These are phyloP conservation scores for Vigna nakashimae DNA, from an alignment of 306 rosid species.

Conservation along the genomic window DNA sequence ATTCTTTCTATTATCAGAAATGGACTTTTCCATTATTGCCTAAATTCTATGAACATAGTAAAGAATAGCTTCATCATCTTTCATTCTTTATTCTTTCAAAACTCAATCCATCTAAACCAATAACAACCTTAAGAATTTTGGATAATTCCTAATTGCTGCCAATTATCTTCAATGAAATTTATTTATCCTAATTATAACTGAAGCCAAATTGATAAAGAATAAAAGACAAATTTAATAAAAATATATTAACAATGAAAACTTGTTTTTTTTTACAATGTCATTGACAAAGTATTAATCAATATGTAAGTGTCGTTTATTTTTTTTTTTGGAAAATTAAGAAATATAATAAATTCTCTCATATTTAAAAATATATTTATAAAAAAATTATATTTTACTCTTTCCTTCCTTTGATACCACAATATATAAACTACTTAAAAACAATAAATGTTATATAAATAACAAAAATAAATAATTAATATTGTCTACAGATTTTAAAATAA, in stretches of 20 bases:
- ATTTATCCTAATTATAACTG: neutral
- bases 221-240: neutral
- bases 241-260: neutral
- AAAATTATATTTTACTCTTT: no score
- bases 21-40: neutral
- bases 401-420: no score
- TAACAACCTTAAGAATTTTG: neutral
- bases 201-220: neutral
- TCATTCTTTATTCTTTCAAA: constrained; percentile 9
- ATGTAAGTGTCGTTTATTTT: no score
- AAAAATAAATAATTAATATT: no score
- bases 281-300: no score
- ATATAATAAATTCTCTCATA: no score
- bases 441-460: no score
- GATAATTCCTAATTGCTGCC: neutral
- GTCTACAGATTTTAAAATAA: no score
- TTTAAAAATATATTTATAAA: no score
- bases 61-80: neutral
- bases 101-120: neutral
- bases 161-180: neutral
- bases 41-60: constrained; percentile 6
- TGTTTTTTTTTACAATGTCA: neutral
- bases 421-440: no score
- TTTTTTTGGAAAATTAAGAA: no score
- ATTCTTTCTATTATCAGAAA: neutral